phyloP scores from a whole-genome alignment of 768 basidiomycete species.

The Cyclocybe aegerita region DNA sequence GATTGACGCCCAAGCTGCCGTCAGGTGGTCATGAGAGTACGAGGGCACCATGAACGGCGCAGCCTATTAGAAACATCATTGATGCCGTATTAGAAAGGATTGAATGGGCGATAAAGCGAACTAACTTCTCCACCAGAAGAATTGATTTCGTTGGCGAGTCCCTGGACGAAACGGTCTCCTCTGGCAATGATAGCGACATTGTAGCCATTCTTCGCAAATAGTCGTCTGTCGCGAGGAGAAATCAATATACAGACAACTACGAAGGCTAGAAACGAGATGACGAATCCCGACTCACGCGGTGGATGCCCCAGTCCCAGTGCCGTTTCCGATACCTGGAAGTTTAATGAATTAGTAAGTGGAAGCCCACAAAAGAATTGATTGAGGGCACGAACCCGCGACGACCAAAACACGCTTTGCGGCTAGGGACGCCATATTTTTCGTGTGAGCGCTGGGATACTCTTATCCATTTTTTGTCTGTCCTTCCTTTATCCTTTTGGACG shows the following conservation, averaged over 20 bases:
- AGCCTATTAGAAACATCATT: conserved; percentile 37
- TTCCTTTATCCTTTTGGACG: too few relatives aligned
- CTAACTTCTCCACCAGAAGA: conserved; percentile 57
- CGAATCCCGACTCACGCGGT: conserved; percentile 43
- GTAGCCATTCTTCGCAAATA: conserved; percentile 64
- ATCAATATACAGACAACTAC: neutral
- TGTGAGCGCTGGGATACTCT: too few relatives aligned
- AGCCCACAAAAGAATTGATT: neutral
- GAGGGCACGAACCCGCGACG: conserved; percentile 42
- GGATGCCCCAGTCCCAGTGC: conserved; percentile 55
- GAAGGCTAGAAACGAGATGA: too few relatives aligned
- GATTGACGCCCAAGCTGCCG: conserved; percentile 46
- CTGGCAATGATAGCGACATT: conserved; percentile 67
- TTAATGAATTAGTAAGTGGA: neutral
- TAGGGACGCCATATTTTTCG: neutral
- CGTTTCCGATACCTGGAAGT: conserved; percentile 40
- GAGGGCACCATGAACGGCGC: conserved; percentile 50
- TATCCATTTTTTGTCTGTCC: too few relatives aligned
- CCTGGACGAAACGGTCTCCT: conserved; percentile 48
- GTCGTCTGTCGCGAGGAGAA: conserved; percentile 36
- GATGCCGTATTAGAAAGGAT: too few relatives aligned
- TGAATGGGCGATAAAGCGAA: neutral
- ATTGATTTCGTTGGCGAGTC: conserved; percentile 55
- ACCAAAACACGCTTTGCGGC: conserved; percentile 50
- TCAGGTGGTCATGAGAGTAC: conserved; percentile 51